Base-by-base conservation (phyloP, 352 stramenopile genomes). In the Pythium phragmitis region DNA sequence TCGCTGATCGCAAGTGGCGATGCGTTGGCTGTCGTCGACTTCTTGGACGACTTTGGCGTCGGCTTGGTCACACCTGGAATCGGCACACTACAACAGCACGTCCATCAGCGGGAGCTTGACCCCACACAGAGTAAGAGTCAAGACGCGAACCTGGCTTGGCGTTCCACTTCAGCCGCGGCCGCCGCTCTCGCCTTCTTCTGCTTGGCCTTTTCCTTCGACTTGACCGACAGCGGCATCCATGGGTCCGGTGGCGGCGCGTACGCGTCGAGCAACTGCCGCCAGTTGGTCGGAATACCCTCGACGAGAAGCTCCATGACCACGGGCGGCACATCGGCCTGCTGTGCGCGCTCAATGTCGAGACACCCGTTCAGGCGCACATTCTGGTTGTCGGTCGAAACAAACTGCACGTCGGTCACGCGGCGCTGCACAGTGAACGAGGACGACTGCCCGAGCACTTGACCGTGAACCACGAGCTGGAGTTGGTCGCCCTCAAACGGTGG, bases 221-320 rank as follows among this genome's bases (percentile, higher is more conserved):
- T 63, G 26, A 47, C 49, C 26, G 55, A 63, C 37, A 69, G 33
- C 21, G 53, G 43, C 6, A 68, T 45, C 26, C 51, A 37, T 13
- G 62, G 62, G 8, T 68, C 62, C 11, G 62, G 62, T 28, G 55
- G 63, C 23, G 63, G 48, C 4, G 55, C 56, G 17, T 56, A 70
- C 11, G 17, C 17, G 34, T 76, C 49, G n/a, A 79, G 49, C 16
- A 64, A 37, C 3, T 55, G 57, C 19, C 68, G 64, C 65, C 77
- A 91, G 23, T 76, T 74, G 13, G 69, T 54, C 17, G 83, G 83
- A n/a, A 92, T 71, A 1, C 83, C 83, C 2, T 82, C 74, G 6
- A 73, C 41, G 64, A 92, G 65, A 17, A 88, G 45, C 45, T 86
- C 76, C 57, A 85, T 71, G 41, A 80, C 72, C 4, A 60, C 52